These are phyloP conservation scores for Hyphodiscus hymeniophilus DNA, from an alignment of 495 filamentous ascomycete species.

Conservation along the genomic window DNA sequence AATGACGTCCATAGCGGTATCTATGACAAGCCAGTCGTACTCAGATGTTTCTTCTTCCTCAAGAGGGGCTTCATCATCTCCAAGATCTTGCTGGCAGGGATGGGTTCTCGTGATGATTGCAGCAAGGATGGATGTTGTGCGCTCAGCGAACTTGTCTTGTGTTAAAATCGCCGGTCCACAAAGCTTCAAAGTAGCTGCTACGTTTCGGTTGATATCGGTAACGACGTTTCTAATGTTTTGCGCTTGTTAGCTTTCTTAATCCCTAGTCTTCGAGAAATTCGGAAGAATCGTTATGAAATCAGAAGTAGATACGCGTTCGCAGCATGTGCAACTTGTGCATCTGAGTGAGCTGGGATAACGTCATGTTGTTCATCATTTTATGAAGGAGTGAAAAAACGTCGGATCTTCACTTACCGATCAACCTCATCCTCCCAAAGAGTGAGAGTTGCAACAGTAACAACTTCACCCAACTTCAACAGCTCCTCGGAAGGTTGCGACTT, in stretches of 20 bases:
- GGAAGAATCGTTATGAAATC: conserved; percentile 14
- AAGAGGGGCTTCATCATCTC: conserved; percentile 53
- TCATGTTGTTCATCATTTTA: conserved; percentile 76
- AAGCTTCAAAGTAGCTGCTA: conserved; percentile 85
- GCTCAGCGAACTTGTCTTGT: conserved; percentile 52
- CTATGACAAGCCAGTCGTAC: conserved; percentile 94
- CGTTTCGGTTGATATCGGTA: conserved; percentile 90
- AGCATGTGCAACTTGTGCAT: conserved; percentile 79
- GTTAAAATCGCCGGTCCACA: conserved; percentile 82
- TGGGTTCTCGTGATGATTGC: conserved; percentile 78
- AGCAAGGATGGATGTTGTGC: conserved; percentile 50
- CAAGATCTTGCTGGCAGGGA: conserved; percentile 85
- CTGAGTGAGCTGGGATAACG: conserved; percentile 99
- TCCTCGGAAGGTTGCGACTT: conserved; percentile 67
- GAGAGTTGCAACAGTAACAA: conserved; percentile 78
- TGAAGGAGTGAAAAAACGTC: conserved; percentile 1
- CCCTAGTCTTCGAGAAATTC: not conserved
- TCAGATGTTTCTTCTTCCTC: conserved; percentile 78
- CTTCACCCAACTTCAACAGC: conserved; percentile 76
- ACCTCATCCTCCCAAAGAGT: conserved; percentile 80
- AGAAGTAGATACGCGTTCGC: conserved; percentile 70
- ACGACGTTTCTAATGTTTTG: conserved; percentile 61
- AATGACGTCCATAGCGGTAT: conserved; percentile 85
- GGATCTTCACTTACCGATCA: conserved; percentile 65
- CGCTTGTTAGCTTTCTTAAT: conserved; percentile 27